Base-by-base conservation (phyloP, 805 yeast species). In the Spencermartinsiella europaea region DNA sequence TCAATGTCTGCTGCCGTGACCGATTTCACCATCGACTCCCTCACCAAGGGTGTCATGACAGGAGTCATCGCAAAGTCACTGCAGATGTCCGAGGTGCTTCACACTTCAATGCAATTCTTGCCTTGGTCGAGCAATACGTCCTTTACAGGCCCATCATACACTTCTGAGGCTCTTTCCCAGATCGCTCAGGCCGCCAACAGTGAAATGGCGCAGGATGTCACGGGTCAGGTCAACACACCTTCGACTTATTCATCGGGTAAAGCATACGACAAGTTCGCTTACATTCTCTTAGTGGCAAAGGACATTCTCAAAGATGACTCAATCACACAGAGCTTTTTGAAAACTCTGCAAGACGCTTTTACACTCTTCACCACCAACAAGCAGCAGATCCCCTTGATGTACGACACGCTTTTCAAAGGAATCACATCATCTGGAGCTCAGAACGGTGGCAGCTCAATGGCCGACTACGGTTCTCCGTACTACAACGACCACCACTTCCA, bases 191-290 rank as follows among this genome's bases (percentile, higher is more conserved):
- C 76, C 1, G 83, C 85, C 2, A 59, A 56, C n/a, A 50, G 62
- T 3, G 93, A 85, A 55, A 63, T 76, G 7, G 57, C 71, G 22
- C 77, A 71, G 44, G 85, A 83, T 51, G 73, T 83, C 31, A 66
- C 67, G 3, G 74, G 72, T 15, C 76, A 74, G 63, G 74, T 83
- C n/a, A 69, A 83, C 57, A 69, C 82, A 8, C 87, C 87, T 51
- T 87, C 96, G 0, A 90, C 90, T 85, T 91, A 91, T 66, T 80
- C 86, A 17, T 76, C 95, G 1, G 99, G 98, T 10, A 91, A 93
- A 63, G 74, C 80, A 21, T 69, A 90, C 42, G 96, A 89, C 55
- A 93, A 90, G 67, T 93, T 85, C 66, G 96, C 98, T 0, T 84
- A 85, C 73, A 75, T 93, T 44, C 71, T 88, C 12, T 84, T 84